Evolutionary conservation across 768 basidiomycete genomes (phyloP), one percentile per base, ranked within the genome.

Genomic region (Russula vinacea): DNA sequence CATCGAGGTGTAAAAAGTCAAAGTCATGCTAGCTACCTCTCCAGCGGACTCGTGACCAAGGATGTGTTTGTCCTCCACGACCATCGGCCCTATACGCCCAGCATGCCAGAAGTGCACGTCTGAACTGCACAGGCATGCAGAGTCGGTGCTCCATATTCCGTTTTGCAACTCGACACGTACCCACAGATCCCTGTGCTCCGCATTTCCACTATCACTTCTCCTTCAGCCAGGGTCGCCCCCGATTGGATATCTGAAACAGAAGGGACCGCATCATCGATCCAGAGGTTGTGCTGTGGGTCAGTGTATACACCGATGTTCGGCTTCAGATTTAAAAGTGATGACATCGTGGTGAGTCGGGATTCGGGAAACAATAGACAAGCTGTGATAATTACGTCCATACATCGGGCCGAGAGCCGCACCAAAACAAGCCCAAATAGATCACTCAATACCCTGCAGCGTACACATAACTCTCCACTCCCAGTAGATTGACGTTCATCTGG

Each of bases 21-120:
- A 17, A 29, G 8, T 16, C 1, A 54, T 33, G 10, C 17, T 56
- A 37, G 47, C 51, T 40, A 88, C 80, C 71, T 87, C 83, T 26
- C 86, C 86, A 39, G 86, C 86, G 59, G 85, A 87, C 73, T 88
- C 87, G 64, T 88, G 86, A 35, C 86, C 86, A 50, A 67, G 68
- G 56, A 69, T 60, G 35, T 69, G 67, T 37, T 87, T 86, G 64
- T 86, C 86, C 16, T 81, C 84, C 33, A 87, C 86, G 26, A 88
- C 76, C 86, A 87, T 88, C 0, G 84, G 84, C 10, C 87, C 87
- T 57, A 88, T 80, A 45, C 84, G 76, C 7, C 86, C 86, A 72
- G 87, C 84, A 66, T 86, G 79, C 86, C 86, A 88, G 72, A 88
- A 87, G 71, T 88, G 86, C 67, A 88, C 84, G 64, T 88, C 86